These are phyloP conservation scores for Naganishia vaughanmartiniae DNA, from an alignment of 768 basidiomycete species.

Conservation along the genomic window DNA sequence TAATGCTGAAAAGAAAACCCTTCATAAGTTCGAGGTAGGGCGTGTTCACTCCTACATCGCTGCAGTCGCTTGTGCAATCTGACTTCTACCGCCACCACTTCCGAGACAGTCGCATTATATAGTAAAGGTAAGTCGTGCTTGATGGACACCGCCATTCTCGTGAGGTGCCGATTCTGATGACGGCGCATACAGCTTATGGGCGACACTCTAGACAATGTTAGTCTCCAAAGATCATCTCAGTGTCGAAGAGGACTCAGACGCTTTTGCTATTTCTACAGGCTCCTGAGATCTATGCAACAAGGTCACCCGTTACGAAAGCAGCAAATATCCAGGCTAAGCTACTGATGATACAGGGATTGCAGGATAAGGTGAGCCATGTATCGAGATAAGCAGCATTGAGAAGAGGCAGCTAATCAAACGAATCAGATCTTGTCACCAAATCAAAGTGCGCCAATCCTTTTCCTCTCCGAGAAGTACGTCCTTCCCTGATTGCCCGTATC, in stretches of 20 bases:
- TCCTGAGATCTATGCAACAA: conserved; percentile 61
- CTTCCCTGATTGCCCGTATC: not conserved
- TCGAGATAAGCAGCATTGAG: conserved; percentile 44
- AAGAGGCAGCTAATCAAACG: conserved; percentile 60
- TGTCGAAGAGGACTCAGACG: conserved; percentile 35
- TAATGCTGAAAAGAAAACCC: not conserved
- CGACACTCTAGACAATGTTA: conserved; percentile 56
- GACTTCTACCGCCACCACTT: not conserved
- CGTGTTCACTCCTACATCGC: not conserved
- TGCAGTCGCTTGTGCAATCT: not conserved
- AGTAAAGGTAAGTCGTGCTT: conserved; percentile 29
- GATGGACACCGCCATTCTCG: too few species aligned
- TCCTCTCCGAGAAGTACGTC: not conserved
- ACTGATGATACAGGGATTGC: conserved; percentile 35
- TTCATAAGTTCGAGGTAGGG: not conserved
- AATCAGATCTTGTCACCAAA: conserved; percentile 63
- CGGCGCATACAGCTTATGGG: conserved; percentile 61
- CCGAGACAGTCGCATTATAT: conserved; percentile 32
- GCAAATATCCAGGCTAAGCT: conserved; percentile 57
- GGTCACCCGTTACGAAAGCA: conserved; percentile 66
- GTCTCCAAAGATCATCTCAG: conserved; percentile 51
- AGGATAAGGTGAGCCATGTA: conserved; percentile 34
- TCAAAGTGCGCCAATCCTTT: conserved; percentile 57
- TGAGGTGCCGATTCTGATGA: conserved; percentile 53
- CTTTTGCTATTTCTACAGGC: conserved; percentile 40